Evolutionary conservation across 2,329 filamentous ascomycete species (phyloP).

Genomic region (Plenodomus biglobosus): DNA sequence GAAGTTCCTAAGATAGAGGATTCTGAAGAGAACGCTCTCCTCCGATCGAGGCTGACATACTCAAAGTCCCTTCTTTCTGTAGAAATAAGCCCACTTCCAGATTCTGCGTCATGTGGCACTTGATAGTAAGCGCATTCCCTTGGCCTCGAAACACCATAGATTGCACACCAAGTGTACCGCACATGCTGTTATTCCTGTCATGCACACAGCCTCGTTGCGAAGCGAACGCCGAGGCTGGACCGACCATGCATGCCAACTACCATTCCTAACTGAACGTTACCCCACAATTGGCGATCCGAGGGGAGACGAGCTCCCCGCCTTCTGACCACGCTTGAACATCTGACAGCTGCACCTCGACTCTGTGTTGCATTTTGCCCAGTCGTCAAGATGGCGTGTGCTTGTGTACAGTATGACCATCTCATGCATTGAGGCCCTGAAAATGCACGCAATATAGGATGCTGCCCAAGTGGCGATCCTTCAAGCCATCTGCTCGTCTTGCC

Average conservation of each 20-base stretch:
- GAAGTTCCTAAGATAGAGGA: too few species aligned
- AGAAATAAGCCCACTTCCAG: not conserved
- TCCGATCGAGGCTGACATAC: too few species aligned
- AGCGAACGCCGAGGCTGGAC: slow-evolving; percentile 24
- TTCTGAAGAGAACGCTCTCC: too few species aligned
- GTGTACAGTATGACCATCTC: slow-evolving; percentile 13
- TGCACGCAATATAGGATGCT: slow-evolving; percentile 26
- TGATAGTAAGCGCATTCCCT: slow-evolving; percentile 5
- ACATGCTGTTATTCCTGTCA: slow-evolving; percentile 15
- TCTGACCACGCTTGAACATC: slow-evolving; percentile 36
- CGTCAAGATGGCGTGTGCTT: slow-evolving; percentile 18
- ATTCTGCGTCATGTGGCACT: slow-evolving; percentile 12
- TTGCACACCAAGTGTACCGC: slow-evolving; percentile 14
- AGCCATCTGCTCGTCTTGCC: slow-evolving; percentile 14
- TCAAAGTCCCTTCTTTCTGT: too few species aligned
- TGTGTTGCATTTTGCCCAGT: slow-evolving; percentile 43
- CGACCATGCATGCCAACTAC: slow-evolving; percentile 26
- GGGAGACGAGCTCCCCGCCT: slow-evolving; percentile 37
- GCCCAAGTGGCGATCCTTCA: slow-evolving; percentile 16
- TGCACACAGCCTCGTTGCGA: slow-evolving; percentile 31
- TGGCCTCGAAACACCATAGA: slow-evolving; percentile 12
- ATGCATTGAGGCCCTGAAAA: slow-evolving; percentile 23
- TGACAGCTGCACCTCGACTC: slow-evolving; percentile 25
- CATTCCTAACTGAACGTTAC: slow-evolving; percentile 38
- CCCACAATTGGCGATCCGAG: slow-evolving; percentile 42